phyloP scores from a whole-genome alignment of 768 basidiomycete genomes.

The Paxillus involutus region DNA sequence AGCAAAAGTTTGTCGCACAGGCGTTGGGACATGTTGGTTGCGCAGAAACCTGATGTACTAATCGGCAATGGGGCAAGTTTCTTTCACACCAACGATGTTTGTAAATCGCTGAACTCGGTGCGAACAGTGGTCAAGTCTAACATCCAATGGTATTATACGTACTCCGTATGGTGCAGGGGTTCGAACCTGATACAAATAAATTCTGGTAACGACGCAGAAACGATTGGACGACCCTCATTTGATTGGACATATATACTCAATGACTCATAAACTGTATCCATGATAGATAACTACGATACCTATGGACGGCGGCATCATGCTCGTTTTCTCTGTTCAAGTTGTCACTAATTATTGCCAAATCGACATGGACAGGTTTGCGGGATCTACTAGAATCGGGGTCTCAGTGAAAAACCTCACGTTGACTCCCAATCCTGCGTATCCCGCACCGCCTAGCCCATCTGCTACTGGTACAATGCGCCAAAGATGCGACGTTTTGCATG shows the following conservation, averaged over 20 bases:
- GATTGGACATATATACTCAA: neutral
- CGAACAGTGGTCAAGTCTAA: conserved; percentile 40
- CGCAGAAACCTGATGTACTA: conserved; percentile 45
- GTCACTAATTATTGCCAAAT: no score
- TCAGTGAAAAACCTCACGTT: no score
- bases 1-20: conserved; percentile 44
- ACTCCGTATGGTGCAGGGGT: conserved; percentile 34
- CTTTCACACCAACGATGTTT: neutral
- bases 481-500: no score
- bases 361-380: no score
- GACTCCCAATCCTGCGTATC: no score
- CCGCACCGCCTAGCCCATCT: no score
- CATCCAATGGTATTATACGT: conserved; percentile 40
- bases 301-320: no score
- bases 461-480: no score
- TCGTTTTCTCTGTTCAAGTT: no score
- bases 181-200: conserved; percentile 28
- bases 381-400: no score
- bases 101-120: conserved; percentile 3
- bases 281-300: no score
- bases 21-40: conserved; percentile 53
- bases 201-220: conserved; percentile 32
- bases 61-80: conserved; percentile 54
- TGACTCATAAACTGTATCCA: no score
- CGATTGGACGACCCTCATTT: neutral